Percentiles rank a stretch among this genome's conserved stretches.
These are phyloP conservation scores for Populus tomentosa DNA, from an alignment of 441 rosid species.

Conservation along the genomic window DNA sequence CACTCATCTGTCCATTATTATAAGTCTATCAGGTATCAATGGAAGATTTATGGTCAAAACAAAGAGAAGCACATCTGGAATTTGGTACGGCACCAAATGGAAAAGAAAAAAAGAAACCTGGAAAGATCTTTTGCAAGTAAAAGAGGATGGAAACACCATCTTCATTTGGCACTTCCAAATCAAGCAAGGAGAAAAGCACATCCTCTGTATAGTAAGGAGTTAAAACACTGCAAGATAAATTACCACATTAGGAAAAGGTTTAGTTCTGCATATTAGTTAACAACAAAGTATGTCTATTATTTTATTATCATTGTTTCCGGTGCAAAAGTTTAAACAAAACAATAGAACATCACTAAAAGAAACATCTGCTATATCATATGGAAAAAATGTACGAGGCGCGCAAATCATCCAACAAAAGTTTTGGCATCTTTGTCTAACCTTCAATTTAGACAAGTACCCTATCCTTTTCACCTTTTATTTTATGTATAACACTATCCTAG, in stretches of 20 bases:
- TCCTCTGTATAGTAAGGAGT: conserved; percentile 99
- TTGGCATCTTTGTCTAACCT: not conserved
- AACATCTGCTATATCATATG: not conserved
- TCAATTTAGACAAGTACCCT: not conserved
- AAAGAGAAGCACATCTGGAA: not conserved
- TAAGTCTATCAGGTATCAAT: not conserved
- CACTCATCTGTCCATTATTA: conserved; percentile 74
- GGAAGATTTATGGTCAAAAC: not conserved
- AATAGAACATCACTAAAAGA: not conserved
- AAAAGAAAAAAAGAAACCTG: conserved; percentile 49
- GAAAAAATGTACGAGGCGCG: too few species aligned
- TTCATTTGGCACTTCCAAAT: conserved; percentile 82
- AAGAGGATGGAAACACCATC: conserved; percentile 98
- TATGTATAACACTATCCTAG: not conserved
- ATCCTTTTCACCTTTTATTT: not conserved
- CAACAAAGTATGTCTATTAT: not conserved
- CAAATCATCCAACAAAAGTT: not conserved
- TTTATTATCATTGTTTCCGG: not conserved
- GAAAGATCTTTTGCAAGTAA: conserved; percentile 97
- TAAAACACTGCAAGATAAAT: conserved; percentile 55
- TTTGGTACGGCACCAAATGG: not conserved
- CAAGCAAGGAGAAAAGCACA: conserved; percentile 79
- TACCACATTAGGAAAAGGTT: not conserved
- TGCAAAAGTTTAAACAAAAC: not conserved
- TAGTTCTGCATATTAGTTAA: not conserved